A percentile compares a stretch with the other conserved stretches of the same genome.
These are phyloP conservation scores for Myxozyma udenii DNA, from an alignment of 805 yeast species.

Conservation along the genomic window DNA sequence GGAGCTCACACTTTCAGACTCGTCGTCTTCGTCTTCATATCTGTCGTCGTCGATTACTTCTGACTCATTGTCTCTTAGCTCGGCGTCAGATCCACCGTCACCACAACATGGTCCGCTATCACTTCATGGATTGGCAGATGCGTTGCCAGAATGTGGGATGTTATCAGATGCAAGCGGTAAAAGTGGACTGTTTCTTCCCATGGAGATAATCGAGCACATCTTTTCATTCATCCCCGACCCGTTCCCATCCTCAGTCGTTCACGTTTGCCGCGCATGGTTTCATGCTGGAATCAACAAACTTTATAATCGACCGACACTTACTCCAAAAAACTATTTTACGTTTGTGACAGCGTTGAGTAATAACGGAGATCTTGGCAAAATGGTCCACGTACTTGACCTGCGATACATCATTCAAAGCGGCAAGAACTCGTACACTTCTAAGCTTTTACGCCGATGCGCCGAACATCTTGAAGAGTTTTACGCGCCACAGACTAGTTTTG, in stretches of 20 bases:
- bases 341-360: constrained; percentile 61
- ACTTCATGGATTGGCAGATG: constrained; percentile 1
- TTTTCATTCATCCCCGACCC: constrained; percentile 75
- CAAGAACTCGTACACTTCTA: constrained; percentile 84
- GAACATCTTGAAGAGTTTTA: constrained; percentile 61
- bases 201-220: constrained; percentile 69
- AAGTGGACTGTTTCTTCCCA: constrained; percentile 66
- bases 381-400: constrained; percentile 67
- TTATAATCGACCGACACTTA: constrained; percentile 61
- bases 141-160: constrained; percentile 37
- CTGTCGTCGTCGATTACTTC: constrained; percentile 19
- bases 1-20: neutral
- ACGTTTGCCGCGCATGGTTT: constrained; percentile 61
- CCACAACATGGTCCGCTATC: constrained; percentile 45
- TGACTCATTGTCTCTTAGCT: constrained; percentile 11
- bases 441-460: constrained; percentile 73
- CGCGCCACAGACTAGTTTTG: constrained; percentile 95
- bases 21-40: constrained; percentile 34
- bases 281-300: constrained; percentile 58
- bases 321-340: constrained; percentile 61
- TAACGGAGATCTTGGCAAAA: constrained; percentile 48
- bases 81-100: constrained; percentile 13
- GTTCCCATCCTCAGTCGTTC: constrained; percentile 16
- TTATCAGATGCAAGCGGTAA: constrained; percentile 37
- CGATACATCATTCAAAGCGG: constrained; percentile 84